phyloP scores from a whole-genome alignment of 2,329 filamentous ascomycete species.

The Allantophomopsis lycopodina region DNA sequence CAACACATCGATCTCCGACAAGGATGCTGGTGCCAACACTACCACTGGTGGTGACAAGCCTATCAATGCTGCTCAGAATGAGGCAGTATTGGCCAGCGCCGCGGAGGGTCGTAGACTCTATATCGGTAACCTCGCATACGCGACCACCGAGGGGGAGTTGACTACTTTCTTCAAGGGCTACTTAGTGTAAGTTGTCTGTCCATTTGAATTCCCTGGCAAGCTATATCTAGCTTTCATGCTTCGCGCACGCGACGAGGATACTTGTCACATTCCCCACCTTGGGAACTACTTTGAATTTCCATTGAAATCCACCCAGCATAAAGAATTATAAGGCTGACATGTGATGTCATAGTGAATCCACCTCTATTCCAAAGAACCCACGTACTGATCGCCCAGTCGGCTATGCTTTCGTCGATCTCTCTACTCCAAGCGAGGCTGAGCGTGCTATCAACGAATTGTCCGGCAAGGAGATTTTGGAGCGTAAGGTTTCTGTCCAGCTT shows the following conservation, averaged over 20 bases:
- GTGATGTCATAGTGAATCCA: constrained; percentile 61
- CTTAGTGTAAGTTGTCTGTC: constrained; percentile 68
- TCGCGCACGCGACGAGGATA: background rate
- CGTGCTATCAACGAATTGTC: constrained; percentile 92
- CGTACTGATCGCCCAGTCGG: constrained; percentile 96
- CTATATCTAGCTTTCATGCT: background rate
- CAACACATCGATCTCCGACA: constrained; percentile 48
- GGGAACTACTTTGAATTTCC: too few relatives aligned
- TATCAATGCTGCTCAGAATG: constrained; percentile 45
- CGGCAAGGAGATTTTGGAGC: constrained; percentile 93
- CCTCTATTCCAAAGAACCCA: constrained; percentile 98
- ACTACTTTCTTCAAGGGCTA: constrained; percentile 99
- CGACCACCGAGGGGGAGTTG: constrained; percentile 99
- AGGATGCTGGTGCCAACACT: constrained; percentile 25
- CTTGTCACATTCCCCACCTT: background rate
- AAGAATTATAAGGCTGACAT: background rate
- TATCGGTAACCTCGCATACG: constrained; percentile 99
- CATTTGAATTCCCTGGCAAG: background rate
- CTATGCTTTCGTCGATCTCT: constrained; percentile 97
- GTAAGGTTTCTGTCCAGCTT: constrained; percentile 98
- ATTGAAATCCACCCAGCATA: too few relatives aligned
- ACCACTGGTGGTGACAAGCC: constrained; percentile 49
- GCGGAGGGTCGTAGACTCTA: constrained; percentile 98
- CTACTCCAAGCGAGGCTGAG: constrained; percentile 86
- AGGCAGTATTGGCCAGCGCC: constrained; percentile 91